Evolutionary conservation across 768 basidiomycete species (phyloP).

Genomic region (Leucosporidium scottii): DNA sequence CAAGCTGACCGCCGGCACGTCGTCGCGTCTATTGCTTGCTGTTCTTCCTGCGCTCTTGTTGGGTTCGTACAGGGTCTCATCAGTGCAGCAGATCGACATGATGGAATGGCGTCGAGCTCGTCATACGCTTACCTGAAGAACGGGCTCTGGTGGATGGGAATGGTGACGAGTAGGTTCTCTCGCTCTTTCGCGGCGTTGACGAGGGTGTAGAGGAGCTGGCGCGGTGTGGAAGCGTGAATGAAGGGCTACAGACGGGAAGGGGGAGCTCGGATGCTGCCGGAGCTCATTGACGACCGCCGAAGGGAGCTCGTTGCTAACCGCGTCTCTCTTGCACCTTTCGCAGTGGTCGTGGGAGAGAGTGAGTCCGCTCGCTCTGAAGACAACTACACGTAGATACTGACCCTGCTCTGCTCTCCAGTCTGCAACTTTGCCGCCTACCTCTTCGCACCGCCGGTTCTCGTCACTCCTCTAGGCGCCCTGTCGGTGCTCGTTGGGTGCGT

Average conservation of each 20-base stretch:
- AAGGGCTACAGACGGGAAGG: too few relatives aligned
- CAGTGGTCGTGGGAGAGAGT: conserved; percentile 94
- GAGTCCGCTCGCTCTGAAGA: conserved; percentile 39
- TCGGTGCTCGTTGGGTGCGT: conserved; percentile 91
- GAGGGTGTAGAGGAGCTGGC: too few relatives aligned
- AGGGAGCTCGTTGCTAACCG: too few relatives aligned
- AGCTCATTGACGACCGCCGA: too few relatives aligned
- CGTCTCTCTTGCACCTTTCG: neutral
- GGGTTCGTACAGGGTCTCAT: conserved; percentile 65
- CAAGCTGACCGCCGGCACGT: neutral
- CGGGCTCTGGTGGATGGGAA: conserved; percentile 96
- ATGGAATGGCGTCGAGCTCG: conserved; percentile 64
- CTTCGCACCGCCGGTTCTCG: conserved; percentile 93
- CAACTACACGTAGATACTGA: conserved; percentile 32
- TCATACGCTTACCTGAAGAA: conserved; percentile 70
- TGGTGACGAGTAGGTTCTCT: conserved; percentile 65
- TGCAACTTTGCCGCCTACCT: conserved; percentile 87
- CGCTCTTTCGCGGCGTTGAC: too few relatives aligned
- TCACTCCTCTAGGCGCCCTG: conserved; percentile 95
- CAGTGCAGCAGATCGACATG: conserved; percentile 57
- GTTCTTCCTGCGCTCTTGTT: too few relatives aligned
- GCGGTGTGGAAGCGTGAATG: too few relatives aligned
- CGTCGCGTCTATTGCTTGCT: neutral
- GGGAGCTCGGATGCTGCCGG: too few relatives aligned
- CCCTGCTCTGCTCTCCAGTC: conserved; percentile 36